Evolutionary conservation across 495 filamentous ascomycete species (phyloP).

Genomic region (Neurospora sp.): DNA sequence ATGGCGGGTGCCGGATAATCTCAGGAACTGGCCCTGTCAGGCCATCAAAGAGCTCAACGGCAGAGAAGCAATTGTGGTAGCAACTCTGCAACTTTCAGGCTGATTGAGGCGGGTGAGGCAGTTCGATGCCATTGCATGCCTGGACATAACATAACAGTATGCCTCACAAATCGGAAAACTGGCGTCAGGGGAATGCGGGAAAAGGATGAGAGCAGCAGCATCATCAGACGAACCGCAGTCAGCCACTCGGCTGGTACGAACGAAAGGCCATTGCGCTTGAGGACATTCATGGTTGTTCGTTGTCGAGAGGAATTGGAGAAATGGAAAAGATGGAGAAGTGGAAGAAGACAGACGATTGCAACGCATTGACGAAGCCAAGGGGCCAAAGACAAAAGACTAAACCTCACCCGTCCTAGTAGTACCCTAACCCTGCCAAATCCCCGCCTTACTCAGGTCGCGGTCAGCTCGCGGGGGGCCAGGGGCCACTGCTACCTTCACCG

Average conservation of each 20-base stretch:
- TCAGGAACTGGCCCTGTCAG: not conserved
- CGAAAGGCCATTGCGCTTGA: not conserved
- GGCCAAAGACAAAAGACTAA: not conserved
- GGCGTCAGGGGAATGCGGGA: not conserved
- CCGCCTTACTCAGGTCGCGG: not conserved
- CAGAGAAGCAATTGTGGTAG: not conserved
- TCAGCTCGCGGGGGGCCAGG: not conserved
- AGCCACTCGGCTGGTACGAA: not conserved
- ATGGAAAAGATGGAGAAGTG: not conserved
- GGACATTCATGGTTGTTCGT: not conserved
- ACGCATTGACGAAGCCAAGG: not conserved
- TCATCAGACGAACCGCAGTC: not conserved
- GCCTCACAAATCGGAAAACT: not conserved
- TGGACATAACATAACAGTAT: not conserved
- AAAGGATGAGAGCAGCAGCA: not conserved
- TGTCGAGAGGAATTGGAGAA: not conserved
- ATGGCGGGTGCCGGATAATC: conserved; percentile 7
- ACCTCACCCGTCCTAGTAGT: not conserved
- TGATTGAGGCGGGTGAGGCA: not conserved
- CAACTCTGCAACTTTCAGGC: not conserved
- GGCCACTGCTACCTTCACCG: not conserved
- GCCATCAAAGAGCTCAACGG: not conserved
- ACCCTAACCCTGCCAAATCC: not conserved
- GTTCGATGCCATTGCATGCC: not conserved
- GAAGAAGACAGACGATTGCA: not conserved